A percentile compares a stretch with the other conserved stretches of the same genome.
These are phyloP conservation scores for Talaromyces sp. DNA, from an alignment of 2,329 filamentous ascomycete genomes.

Conservation along the genomic window DNA sequence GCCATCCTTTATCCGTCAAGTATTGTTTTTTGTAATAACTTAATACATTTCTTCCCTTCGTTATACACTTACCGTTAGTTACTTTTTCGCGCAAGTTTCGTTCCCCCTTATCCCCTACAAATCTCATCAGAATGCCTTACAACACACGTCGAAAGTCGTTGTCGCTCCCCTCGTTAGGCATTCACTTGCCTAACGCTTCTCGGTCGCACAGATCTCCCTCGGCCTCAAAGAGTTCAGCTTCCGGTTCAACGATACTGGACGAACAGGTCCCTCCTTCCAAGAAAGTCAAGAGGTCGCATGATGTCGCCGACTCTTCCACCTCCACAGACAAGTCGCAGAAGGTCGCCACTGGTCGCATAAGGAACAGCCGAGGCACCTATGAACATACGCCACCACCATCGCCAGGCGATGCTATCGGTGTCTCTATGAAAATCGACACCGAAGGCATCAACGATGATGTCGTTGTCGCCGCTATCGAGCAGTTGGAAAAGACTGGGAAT, in stretches of 20 bases:
- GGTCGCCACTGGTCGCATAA: constrained; percentile 20
- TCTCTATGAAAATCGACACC: constrained; percentile 61
- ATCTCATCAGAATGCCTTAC: constrained; percentile 65
- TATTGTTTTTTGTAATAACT: constrained; percentile 18
- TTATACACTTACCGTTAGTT: neutral
- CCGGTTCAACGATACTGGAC: constrained; percentile 50
- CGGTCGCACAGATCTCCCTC: constrained; percentile 55
- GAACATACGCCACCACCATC: constrained; percentile 78
- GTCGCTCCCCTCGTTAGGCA: constrained; percentile 86
- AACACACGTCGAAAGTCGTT: constrained; percentile 96
- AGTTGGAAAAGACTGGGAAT: constrained; percentile 85
- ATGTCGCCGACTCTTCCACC: constrained; percentile 28
- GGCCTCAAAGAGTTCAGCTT: constrained; percentile 52
- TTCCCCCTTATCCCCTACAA: neutral
- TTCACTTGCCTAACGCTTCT: constrained; percentile 65
- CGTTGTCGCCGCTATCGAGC: constrained; percentile 81
- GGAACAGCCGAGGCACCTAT: constrained; percentile 46
- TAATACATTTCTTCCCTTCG: constrained; percentile 7
- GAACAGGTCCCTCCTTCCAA: constrained; percentile 52
- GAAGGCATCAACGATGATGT: constrained; percentile 91
- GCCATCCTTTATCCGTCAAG: neutral
- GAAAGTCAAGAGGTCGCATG: constrained; percentile 74
- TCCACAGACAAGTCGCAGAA: constrained; percentile 32
- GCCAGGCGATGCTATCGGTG: constrained; percentile 51
- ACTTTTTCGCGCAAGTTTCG: neutral